These are phyloP conservation scores for Candida sanyaensis DNA, from an alignment of 1,139 yeast species.

Conservation along the genomic window DNA sequence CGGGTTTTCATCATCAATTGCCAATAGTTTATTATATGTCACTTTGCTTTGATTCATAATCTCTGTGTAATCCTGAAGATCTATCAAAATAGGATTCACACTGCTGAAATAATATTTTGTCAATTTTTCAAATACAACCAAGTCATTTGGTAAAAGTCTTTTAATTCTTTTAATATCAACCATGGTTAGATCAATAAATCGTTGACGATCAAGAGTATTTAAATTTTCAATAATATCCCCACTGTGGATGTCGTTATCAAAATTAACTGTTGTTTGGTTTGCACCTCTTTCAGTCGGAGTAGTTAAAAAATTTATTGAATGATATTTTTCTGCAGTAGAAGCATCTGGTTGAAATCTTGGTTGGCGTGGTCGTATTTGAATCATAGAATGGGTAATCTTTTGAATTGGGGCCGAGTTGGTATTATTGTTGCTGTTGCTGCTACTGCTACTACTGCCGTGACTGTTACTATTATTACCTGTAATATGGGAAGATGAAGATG, in stretches of 20 bases:
- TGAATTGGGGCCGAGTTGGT: background rate
- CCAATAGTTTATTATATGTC: slow-evolving; percentile 12
- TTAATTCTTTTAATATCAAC: slow-evolving; percentile 22
- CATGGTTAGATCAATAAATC: slow-evolving; percentile 12
- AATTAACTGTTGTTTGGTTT: slow-evolving; percentile 1
- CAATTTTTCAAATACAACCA: slow-evolving; percentile 12
- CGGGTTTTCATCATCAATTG: slow-evolving; percentile 15
- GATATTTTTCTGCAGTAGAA: background rate
- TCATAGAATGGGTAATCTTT: slow-evolving; percentile 2
- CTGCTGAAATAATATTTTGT: slow-evolving; percentile 17
- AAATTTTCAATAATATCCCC: slow-evolving; percentile 13
- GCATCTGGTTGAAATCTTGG: slow-evolving; percentile 5
- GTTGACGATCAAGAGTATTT: slow-evolving; percentile 12
- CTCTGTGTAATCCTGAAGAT: slow-evolving; percentile 18
- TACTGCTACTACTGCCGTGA: background rate
- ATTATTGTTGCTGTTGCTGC: background rate
- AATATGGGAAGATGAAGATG: background rate
- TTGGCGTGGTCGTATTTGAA: slow-evolving; percentile 2
- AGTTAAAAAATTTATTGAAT: slow-evolving; percentile 7
- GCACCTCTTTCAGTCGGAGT: background rate
- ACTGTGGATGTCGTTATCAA: background rate
- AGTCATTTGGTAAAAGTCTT: slow-evolving; percentile 18
- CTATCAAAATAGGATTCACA: slow-evolving; percentile 18
- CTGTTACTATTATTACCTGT: background rate
- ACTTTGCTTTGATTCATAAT: slow-evolving; percentile 11